A percentile compares a stretch with the other conserved stretches of the same genome.
phyloP scores from a whole-genome alignment of 495 filamentous ascomycete species.

The Copromyces sp. region DNA sequence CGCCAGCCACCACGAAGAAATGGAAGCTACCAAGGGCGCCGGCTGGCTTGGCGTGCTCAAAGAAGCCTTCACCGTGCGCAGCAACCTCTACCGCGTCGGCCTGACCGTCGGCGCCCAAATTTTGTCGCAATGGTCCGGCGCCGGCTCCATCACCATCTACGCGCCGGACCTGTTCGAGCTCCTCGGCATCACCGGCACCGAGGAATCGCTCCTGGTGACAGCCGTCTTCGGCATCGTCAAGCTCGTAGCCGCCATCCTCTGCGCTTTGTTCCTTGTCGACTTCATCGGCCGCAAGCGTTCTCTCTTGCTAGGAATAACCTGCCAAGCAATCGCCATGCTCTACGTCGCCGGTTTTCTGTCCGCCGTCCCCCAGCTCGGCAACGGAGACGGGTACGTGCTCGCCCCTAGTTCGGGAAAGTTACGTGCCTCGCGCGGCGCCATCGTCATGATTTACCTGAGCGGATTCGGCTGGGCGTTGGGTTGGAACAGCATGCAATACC shows the following conservation, averaged over 20 bases:
- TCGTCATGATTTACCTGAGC: slow-evolving; percentile 58
- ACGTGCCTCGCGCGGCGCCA: slow-evolving; percentile 40
- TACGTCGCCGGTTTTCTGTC: slow-evolving; percentile 60
- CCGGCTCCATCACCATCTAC: slow-evolving; percentile 56
- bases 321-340: slow-evolving; percentile 54
- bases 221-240: slow-evolving; percentile 65
- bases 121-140: slow-evolving; percentile 60
- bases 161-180: slow-evolving; percentile 56
- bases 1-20: slow-evolving; percentile 37
- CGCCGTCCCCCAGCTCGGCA: slow-evolving; percentile 37
- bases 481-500: slow-evolving; percentile 69
- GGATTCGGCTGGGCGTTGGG: slow-evolving; percentile 62
- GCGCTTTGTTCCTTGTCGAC: slow-evolving; percentile 64
- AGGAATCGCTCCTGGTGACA: slow-evolving; percentile 54
- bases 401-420: slow-evolving; percentile 15
- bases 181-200: slow-evolving; percentile 50
- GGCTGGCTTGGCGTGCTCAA: slow-evolving; percentile 45
- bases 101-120: slow-evolving; percentile 50
- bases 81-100: slow-evolving; percentile 55
- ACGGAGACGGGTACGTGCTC: slow-evolving; percentile 18
- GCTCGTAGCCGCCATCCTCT: slow-evolving; percentile 49
- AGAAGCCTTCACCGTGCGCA: slow-evolving; percentile 49
- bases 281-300: slow-evolving; percentile 63
- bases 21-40: slow-evolving; percentile 47
- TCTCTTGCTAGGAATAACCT: slow-evolving; percentile 50